Evolutionary conservation across 768 basidiomycete genomes (phyloP).

Genomic region (Lactifluus subvellereus): DNA sequence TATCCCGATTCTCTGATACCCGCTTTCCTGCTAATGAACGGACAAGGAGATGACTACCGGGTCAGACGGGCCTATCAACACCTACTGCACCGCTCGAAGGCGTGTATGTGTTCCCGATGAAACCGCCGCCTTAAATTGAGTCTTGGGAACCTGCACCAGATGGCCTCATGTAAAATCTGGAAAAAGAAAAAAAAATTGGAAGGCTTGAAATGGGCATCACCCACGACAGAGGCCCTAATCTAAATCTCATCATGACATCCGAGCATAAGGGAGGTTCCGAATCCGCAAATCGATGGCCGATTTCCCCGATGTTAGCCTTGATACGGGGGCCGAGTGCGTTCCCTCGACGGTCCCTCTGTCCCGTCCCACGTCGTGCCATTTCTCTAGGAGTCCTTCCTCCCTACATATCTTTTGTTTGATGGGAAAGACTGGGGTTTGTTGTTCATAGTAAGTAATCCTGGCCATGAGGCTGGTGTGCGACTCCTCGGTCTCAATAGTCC

Average conservation of each 20-base stretch:
- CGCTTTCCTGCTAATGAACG: neutral
- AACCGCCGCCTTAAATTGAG: neutral
- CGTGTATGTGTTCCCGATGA: too few species aligned
- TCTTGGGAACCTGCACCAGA: neutral
- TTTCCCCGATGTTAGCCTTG: neutral
- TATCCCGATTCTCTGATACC: neutral
- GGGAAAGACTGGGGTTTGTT: neutral
- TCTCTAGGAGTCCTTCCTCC: neutral
- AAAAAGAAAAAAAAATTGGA: neutral
- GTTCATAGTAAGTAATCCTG: neutral
- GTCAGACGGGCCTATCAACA: neutral
- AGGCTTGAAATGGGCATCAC: neutral
- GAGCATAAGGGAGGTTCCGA: neutral
- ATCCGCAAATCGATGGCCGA: neutral
- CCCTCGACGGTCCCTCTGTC: too few species aligned
- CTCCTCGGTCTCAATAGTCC: neutral
- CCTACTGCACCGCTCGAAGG: neutral
- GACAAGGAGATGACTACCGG: neutral
- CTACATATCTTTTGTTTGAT: neutral
- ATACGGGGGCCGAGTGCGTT: too few species aligned
- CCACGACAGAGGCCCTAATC: too few species aligned
- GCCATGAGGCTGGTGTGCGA: neutral
- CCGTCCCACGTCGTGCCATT: neutral
- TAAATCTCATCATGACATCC: too few species aligned
- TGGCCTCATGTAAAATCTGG: neutral